Evolutionary conservation across 371 early-diverging fungal genomes (phyloP).

Genomic region (Lichtheimia corymbifera): DNA sequence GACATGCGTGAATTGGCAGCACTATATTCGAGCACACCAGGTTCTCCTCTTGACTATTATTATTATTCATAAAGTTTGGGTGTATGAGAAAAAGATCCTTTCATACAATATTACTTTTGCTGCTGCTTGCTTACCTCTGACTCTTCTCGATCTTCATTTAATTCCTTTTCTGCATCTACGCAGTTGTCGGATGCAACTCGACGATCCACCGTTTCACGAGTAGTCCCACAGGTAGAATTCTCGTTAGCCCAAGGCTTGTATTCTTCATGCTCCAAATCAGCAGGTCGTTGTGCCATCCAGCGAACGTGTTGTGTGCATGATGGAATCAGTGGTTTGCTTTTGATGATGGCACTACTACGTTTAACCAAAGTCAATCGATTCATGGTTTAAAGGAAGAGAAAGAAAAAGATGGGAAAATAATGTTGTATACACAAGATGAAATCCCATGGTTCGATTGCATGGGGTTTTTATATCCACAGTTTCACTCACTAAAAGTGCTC

Average conservation of each 20-base stretch:
- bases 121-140: neutral
- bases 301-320: too few relatives aligned
- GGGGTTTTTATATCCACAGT: too few relatives aligned
- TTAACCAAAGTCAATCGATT: too few relatives aligned
- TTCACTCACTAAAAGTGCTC: too few relatives aligned
- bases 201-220: constrained; percentile 17
- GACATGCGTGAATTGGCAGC: constrained; percentile 24
- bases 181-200: constrained; percentile 7
- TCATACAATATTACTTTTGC: too few relatives aligned
- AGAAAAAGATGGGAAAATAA: too few relatives aligned
- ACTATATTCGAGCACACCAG: constrained; percentile 13
- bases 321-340: too few relatives aligned
- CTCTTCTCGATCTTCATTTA: constrained; percentile 11
- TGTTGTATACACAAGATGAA: too few relatives aligned
- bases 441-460: too few relatives aligned
- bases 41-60: constrained; percentile 5
- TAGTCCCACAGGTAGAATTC: constrained; percentile 22
- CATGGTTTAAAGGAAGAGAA: too few relatives aligned
- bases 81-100: neutral
- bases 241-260: constrained; percentile 28
- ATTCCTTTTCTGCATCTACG: constrained; percentile 16
- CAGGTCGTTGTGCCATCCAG: too few relatives aligned
- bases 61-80: neutral
- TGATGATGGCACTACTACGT: too few relatives aligned
- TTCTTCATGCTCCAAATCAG: constrained; percentile 4